These are phyloP conservation scores for Saturnispora sekii DNA, from an alignment of 805 yeast species.

Conservation along the genomic window DNA sequence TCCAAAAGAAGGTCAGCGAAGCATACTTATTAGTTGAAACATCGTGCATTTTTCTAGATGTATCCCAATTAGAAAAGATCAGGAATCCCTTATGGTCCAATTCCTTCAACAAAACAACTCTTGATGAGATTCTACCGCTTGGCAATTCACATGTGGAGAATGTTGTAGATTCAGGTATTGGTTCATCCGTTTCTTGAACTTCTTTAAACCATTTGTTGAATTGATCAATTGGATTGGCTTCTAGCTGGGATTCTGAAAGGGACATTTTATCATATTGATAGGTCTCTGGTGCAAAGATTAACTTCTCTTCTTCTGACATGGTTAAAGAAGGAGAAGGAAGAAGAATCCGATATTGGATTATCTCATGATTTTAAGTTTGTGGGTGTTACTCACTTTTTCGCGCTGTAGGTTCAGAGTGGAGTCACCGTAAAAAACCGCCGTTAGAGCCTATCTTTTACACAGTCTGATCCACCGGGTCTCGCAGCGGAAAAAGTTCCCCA, in stretches of 20 bases:
- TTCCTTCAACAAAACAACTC: slow-evolving; percentile 83
- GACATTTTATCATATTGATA: slow-evolving; percentile 73
- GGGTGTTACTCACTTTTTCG: neutral
- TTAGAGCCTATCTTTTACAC: too few species aligned
- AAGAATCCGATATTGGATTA: too few species aligned
- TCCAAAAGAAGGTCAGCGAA: slow-evolving; percentile 88
- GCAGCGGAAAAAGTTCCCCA: too few species aligned
- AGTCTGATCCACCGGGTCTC: too few species aligned
- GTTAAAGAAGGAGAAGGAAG: too few species aligned
- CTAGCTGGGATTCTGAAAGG: slow-evolving; percentile 45
- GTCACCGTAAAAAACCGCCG: neutral
- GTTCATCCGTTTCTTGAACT: slow-evolving; percentile 48
- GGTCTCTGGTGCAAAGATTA: slow-evolving; percentile 68
- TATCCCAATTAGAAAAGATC: slow-evolving; percentile 85
- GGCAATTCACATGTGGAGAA: slow-evolving; percentile 87
- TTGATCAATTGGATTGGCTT: slow-evolving; percentile 57
- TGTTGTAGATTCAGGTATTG: slow-evolving; percentile 73
- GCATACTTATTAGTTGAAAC: slow-evolving; percentile 65
- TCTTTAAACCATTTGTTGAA: slow-evolving; percentile 81
- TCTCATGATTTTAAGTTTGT: neutral
- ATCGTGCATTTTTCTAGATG: slow-evolving; percentile 74
- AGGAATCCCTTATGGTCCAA: slow-evolving; percentile 78
- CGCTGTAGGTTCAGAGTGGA: neutral
- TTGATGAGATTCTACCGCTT: slow-evolving; percentile 78
- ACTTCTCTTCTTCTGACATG: slow-evolving; percentile 16